Evolutionary conservation across 306 rosid genomes (phyloP).

Genomic region (Pterocarpus santalinus): DNA sequence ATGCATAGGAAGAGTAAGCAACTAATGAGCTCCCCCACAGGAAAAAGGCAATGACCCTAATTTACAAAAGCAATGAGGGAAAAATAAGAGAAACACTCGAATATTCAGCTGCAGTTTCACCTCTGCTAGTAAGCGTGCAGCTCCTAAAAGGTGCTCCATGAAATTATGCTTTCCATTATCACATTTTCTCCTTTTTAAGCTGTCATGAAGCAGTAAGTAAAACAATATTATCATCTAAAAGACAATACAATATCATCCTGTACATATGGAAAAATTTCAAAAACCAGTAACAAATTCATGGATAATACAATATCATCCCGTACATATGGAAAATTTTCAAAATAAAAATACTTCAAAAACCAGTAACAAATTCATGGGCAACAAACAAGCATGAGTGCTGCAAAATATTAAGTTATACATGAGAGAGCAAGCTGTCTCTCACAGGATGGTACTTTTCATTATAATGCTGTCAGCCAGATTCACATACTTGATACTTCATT

Average conservation of each 20-base stretch:
- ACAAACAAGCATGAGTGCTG: background rate
- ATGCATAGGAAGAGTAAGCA: conserved; percentile 24
- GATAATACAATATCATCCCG: background rate
- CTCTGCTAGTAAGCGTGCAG: conserved; percentile 76
- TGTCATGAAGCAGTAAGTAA: conserved; percentile 47
- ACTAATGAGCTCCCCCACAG: conserved; percentile 12
- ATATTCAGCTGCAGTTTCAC: conserved; percentile 54
- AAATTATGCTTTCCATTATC: conserved; percentile 67
- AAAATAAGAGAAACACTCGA: background rate
- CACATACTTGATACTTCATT: conserved; percentile 27
- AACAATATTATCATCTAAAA: conserved; percentile 25
- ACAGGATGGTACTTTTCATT: background rate
- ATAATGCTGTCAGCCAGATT: conserved; percentile 33
- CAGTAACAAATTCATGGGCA: conserved; percentile 1
- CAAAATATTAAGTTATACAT: background rate
- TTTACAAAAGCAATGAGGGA: background rate
- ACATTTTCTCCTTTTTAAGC: conserved; percentile 86
- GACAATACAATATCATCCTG: background rate
- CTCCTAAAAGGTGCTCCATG: conserved; percentile 86
- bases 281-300: conserved; percentile 2
- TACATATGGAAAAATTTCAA: conserved; percentile 6
- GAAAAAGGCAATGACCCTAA: conserved; percentile 19
- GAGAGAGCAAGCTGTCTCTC: conserved; percentile 28
- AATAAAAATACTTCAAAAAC: too few relatives aligned
- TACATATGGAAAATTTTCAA: conserved; percentile 6